Evolutionary conservation across 2,329 filamentous ascomycete genomes (phyloP).

Genomic region (Aspergillus arachidicola): DNA sequence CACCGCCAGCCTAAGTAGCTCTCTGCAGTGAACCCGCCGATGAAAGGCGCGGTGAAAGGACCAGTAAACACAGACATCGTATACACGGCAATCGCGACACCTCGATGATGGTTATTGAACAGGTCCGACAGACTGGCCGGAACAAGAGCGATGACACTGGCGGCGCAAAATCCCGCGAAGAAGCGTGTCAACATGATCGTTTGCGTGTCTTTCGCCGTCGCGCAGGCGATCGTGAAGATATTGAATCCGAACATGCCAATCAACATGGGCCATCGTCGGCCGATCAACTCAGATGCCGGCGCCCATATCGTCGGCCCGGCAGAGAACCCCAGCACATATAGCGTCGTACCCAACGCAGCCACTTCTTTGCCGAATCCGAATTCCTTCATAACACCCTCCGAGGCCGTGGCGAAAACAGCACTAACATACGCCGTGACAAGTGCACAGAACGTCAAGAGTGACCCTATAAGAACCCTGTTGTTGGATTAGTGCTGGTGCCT

Average conservation of each 20-base stretch:
- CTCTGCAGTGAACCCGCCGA: conserved; percentile 52
- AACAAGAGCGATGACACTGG: conserved; percentile 44
- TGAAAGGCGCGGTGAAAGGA: conserved; percentile 50
- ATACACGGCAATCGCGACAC: conserved; percentile 48
- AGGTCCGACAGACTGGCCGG: conserved; percentile 49
- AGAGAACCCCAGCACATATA: conserved; percentile 54
- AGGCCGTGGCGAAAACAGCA: conserved; percentile 69
- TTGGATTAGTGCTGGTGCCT: neutral
- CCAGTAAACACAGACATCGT: conserved; percentile 50
- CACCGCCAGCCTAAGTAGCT: conserved; percentile 52
- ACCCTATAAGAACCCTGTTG: conserved; percentile 18
- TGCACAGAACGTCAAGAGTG: conserved; percentile 21
- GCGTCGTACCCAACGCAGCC: conserved; percentile 46
- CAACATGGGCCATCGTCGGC: conserved; percentile 55
- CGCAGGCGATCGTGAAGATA: conserved; percentile 50
- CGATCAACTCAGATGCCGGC: conserved; percentile 61
- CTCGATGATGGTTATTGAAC: conserved; percentile 48
- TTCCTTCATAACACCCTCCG: conserved; percentile 51
- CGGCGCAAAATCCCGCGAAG: conserved; percentile 48
- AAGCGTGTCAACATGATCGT: conserved; percentile 45
- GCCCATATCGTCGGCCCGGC: conserved; percentile 64
- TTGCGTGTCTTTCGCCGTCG: conserved; percentile 41
- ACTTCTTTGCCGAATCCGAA: conserved; percentile 48
- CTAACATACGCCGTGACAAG: conserved; percentile 51
- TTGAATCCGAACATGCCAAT: conserved; percentile 44